phyloP scores from a whole-genome alignment of 768 basidiomycete species.

The Cyclocybe aegerita region DNA sequence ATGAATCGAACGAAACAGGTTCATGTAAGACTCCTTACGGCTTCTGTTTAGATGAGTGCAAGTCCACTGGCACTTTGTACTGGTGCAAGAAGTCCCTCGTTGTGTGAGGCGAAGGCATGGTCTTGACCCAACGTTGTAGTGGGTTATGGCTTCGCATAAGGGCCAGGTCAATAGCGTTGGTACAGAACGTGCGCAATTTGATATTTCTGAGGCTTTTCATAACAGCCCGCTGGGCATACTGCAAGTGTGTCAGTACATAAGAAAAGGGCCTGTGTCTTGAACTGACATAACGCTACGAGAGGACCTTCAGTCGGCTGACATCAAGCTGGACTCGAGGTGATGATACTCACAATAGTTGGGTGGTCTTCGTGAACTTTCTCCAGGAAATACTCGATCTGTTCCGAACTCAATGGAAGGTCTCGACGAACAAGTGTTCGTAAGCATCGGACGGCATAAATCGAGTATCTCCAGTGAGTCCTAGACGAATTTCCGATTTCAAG shows the following conservation, averaged over 20 bases:
- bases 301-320: constrained; percentile 2
- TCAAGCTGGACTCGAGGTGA: neutral
- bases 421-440: constrained; percentile 68
- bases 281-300: constrained; percentile 57
- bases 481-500: constrained; percentile 58
- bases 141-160: constrained; percentile 68
- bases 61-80: constrained; percentile 52
- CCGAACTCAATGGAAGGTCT: constrained; percentile 50
- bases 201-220: constrained; percentile 78
- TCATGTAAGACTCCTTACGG: constrained; percentile 37
- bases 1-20: too few species aligned
- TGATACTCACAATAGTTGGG: constrained; percentile 57
- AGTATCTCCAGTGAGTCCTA: constrained; percentile 79
- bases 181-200: constrained; percentile 76
- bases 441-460: constrained; percentile 65
- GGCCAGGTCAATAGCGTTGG: constrained; percentile 54
- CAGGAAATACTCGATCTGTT: constrained; percentile 58
- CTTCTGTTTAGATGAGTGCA: constrained; percentile 26
- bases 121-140: constrained; percentile 49
- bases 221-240: constrained; percentile 74
- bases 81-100: constrained; percentile 55
- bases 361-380: constrained; percentile 62
- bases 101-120: constrained; percentile 49
- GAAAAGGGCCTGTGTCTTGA: neutral
- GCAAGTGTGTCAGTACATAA: neutral